These are phyloP conservation scores for Echria macrotheca DNA, from an alignment of 495 filamentous ascomycete genomes.

Conservation along the genomic window DNA sequence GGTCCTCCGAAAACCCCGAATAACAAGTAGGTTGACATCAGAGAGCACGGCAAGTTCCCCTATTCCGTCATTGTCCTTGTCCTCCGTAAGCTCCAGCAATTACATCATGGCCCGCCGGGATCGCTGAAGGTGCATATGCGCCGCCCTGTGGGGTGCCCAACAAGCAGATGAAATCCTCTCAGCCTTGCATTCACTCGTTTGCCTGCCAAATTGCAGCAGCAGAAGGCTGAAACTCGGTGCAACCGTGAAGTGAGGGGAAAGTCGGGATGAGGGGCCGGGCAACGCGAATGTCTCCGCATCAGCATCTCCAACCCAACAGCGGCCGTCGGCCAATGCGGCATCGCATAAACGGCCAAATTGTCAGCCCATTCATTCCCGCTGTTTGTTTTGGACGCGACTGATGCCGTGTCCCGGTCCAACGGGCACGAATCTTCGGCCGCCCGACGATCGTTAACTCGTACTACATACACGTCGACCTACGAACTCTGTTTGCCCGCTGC, in stretches of 20 bases:
- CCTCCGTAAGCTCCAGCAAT: conserved; percentile 8
- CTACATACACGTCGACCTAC: too few relatives aligned
- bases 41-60: too few relatives aligned
- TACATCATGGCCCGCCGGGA: conserved; percentile 28
- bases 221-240: conserved; percentile 4
- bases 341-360: conserved; percentile 25
- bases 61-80: not conserved
- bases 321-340: conserved; percentile 6
- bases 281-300: too few relatives aligned
- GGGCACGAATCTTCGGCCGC: not conserved
- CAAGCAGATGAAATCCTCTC: too few relatives aligned
- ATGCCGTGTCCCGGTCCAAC: not conserved
- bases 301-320: not conserved
- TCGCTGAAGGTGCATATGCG: not conserved
- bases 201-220: too few relatives aligned
- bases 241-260: not conserved
- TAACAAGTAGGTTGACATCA: not conserved
- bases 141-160: not conserved
- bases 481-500: too few relatives aligned
- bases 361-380: conserved; percentile 5
- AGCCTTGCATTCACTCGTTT: too few relatives aligned
- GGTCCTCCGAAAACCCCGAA: too few relatives aligned
- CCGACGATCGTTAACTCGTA: not conserved
- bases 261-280: too few relatives aligned
- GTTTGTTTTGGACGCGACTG: conserved; percentile 18